These are phyloP conservation scores for Tetraselmis striata DNA, from an alignment of 139 green algal species.

Conservation along the genomic window DNA sequence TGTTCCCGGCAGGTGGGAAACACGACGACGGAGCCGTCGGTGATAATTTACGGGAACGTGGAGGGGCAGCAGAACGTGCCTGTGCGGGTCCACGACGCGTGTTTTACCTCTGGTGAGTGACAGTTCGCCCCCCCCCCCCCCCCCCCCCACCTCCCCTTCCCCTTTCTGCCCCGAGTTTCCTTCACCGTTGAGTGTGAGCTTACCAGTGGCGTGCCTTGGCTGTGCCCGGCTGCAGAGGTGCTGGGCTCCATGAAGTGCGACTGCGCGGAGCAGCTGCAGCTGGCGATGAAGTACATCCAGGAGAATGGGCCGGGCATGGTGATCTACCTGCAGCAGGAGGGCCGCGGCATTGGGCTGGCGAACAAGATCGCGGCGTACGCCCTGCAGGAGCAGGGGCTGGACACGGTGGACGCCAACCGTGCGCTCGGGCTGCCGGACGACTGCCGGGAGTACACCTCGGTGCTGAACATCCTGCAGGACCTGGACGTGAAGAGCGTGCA, in stretches of 20 bases:
- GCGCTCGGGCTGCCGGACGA: constrained; percentile 88
- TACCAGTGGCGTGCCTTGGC: no score
- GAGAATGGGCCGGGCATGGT: constrained; percentile 63
- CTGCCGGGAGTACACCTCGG: constrained; percentile 83
- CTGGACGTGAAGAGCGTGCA: constrained; percentile 65
- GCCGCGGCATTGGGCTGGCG: constrained; percentile 85
- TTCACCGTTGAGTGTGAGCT: no score
- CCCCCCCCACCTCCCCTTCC: background rate
- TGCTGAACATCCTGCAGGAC: constrained; percentile 82
- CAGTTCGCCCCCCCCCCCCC: background rate
- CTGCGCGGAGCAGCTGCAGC: constrained; percentile 83
- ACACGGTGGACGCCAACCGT: constrained; percentile 93
- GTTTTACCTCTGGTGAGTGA: constrained; percentile 77
- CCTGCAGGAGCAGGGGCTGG: constrained; percentile 75
- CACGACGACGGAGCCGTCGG: constrained; percentile 76
- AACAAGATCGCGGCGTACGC: constrained; percentile 90
- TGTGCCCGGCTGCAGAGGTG: constrained; percentile 70
- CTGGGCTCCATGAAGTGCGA: constrained; percentile 93
- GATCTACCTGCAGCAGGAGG: constrained; percentile 94
- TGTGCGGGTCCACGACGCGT: constrained; percentile 89
- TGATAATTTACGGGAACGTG: constrained; percentile 73
- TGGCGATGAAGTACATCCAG: constrained; percentile 78
- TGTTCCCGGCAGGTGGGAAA: constrained; percentile 62
- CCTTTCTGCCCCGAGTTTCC: background rate
- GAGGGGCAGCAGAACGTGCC: constrained; percentile 67